These are phyloP conservation scores for Paracamarosporium sp. DNA, from an alignment of 2,329 filamentous ascomycete genomes.

Conservation along the genomic window DNA sequence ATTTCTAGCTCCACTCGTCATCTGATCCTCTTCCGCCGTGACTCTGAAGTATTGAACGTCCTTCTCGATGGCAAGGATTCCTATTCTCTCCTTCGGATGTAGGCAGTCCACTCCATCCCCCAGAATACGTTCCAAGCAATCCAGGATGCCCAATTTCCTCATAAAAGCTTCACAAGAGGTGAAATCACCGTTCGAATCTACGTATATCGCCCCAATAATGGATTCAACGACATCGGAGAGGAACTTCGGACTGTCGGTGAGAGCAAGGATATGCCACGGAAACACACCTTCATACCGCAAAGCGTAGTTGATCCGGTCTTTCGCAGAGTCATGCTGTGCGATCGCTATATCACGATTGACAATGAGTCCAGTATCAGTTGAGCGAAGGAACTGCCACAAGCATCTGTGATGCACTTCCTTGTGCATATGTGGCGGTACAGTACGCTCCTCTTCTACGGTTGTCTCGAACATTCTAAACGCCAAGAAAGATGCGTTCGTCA, in stretches of 20 bases:
- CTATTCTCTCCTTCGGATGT: conserved; percentile 73
- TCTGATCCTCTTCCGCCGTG: conserved; percentile 20
- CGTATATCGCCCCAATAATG: conserved; percentile 80
- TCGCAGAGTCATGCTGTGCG: conserved; percentile 57
- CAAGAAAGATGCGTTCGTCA: conserved; percentile 82
- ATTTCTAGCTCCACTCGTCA: background rate
- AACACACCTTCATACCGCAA: conserved; percentile 64
- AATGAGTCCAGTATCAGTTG: conserved; percentile 58
- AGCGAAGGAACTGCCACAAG: conserved; percentile 75
- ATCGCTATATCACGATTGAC: conserved; percentile 54
- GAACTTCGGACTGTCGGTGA: conserved; percentile 74
- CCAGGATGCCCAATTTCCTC: conserved; percentile 68
- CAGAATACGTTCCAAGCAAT: conserved; percentile 68
- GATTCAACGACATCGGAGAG: conserved; percentile 85
- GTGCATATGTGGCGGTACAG: conserved; percentile 29
- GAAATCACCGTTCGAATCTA: conserved; percentile 67
- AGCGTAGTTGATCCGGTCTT: conserved; percentile 56
- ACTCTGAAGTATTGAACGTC: conserved; percentile 61
- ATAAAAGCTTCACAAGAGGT: conserved; percentile 66
- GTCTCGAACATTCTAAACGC: conserved; percentile 75
- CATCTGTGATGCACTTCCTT: conserved; percentile 43
- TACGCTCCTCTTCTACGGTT: conserved; percentile 4
- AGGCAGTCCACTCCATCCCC: conserved; percentile 59
- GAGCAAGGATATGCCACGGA: conserved; percentile 77
- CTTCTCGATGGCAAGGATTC: conserved; percentile 60